Conservation (phyloP, 108 stramenopile genomes). For the Skeletonema grethae region DNA sequence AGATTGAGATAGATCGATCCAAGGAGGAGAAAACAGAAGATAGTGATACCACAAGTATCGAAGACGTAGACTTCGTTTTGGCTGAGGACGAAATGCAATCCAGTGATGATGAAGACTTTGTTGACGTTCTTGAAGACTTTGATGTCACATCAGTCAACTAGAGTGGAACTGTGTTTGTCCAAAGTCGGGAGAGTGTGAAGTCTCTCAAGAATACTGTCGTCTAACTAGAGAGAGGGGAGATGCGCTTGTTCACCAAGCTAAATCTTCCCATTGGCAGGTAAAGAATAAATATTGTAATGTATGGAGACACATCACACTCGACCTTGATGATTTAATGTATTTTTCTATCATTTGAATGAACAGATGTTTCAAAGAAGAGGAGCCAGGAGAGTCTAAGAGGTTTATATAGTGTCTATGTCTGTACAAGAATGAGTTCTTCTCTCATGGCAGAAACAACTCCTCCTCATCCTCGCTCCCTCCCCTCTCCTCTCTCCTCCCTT, state of each 20-base stretch:
- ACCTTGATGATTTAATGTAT: no score
- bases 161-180: neutral
- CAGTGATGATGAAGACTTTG: constrained; percentile 19
- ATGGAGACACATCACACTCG: no score
- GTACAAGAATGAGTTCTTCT: no score
- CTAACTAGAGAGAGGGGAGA: neutral
- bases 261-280: neutral
- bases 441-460: no score
- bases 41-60: neutral
- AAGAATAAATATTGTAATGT: neutral
- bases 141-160: constrained; percentile 3
- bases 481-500: no score
- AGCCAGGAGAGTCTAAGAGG: no score
- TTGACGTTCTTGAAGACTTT: constrained; percentile 19
- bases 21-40: neutral
- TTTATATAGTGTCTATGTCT: no score
- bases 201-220: neutral
- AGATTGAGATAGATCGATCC: neutral
- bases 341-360: no score
- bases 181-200: neutral
- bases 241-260: no score
- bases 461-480: no score
- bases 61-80: constrained; percentile 18
- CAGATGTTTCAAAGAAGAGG: no score
- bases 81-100: constrained; percentile 5